Base-by-base conservation (phyloP, 2,329 filamentous ascomycete genomes). In the Neonectria hederae region DNA sequence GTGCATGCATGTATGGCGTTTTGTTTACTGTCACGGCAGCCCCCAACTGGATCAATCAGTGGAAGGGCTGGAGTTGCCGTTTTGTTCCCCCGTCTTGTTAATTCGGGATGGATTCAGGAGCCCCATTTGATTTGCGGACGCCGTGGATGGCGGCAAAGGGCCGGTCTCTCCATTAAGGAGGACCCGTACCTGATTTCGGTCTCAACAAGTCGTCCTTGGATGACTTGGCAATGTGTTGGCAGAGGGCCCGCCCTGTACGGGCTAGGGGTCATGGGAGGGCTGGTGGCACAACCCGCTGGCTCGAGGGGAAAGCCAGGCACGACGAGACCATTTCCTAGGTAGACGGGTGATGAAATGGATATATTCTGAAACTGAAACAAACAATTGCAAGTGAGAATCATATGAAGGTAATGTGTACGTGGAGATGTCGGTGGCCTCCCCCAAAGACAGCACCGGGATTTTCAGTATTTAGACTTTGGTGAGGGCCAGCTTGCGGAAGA, bases 1-100 rank as follows among this genome's bases (percentile, higher is more conserved):
- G 59, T 66, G 59, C 65, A 69, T 72, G 71, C 69, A 75, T 74
- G 75, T 73, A 73, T 51, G 75, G 75, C 69, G 75, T 77, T 74
- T 60, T 72, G 54, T 54, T 67, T 71, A 54, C 69, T 65, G 52
- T 64, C 59, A 72, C 69, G 69, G 69, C 59, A 57, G 65, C 65
- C 51, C 24, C 53, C 69, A 54, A 46, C 62, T 64, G 65, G 62
- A 68, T 30, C n/a, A 32, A 51, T 51, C 48, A 30, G 48, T 51
- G 26, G 56, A 40, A 45, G 56, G 52, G 21, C 10, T 28, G 11
- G 49, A 22, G 49, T 46, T 35, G 38, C 51, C 35, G 40, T 55
- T 58, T 62, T 48, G 32, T 48, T 55, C 35, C n/a, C 38, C 32
- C 28, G 56, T 19, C 38, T 54, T 49, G 54, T 54, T 24, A n/a